These are phyloP conservation scores for Candida neerlandica DNA, from an alignment of 1,139 yeast species.

Conservation along the genomic window DNA sequence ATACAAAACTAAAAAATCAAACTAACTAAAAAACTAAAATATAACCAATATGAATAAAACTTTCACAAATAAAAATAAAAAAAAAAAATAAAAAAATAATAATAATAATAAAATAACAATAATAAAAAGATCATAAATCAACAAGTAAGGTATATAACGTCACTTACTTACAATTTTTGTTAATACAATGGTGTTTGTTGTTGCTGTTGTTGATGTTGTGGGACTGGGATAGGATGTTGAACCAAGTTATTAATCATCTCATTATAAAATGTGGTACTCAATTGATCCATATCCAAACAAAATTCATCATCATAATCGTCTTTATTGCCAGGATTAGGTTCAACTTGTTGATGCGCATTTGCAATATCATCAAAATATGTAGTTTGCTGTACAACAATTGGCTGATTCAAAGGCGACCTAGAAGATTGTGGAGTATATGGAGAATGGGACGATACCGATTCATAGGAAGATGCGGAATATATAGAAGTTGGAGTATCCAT, in stretches of 20 bases:
- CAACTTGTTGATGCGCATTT: slow-evolving; percentile 8
- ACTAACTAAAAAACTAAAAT: background rate
- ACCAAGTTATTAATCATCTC: slow-evolving; percentile 21
- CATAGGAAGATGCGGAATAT: slow-evolving; percentile 13
- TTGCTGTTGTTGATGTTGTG: slow-evolving; percentile 13
- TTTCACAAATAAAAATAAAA: background rate
- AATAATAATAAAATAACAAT: background rate
- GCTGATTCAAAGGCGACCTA: slow-evolving; percentile 15
- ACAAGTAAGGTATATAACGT: background rate
- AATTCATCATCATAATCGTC: slow-evolving; percentile 49
- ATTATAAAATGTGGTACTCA: slow-evolving; percentile 26
- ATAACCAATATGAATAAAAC: no score
- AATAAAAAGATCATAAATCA: background rate
- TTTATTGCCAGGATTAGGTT: background rate
- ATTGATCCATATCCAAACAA: slow-evolving; percentile 50
- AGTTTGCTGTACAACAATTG: slow-evolving; percentile 10
- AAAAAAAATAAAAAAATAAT: background rate
- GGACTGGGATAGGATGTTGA: slow-evolving; percentile 12
- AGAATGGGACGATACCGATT: slow-evolving; percentile 11
- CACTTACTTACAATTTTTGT: background rate
- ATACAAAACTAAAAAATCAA: slow-evolving; percentile 2
- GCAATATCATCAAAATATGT: slow-evolving; percentile 12
- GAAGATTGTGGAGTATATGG: slow-evolving; percentile 17
- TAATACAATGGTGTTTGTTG: slow-evolving; percentile 4
- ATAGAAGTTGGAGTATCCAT: slow-evolving; percentile 17